Conservation (phyloP, 371 early-diverging fungal species). For the Entomophthora muscae region DNA sequence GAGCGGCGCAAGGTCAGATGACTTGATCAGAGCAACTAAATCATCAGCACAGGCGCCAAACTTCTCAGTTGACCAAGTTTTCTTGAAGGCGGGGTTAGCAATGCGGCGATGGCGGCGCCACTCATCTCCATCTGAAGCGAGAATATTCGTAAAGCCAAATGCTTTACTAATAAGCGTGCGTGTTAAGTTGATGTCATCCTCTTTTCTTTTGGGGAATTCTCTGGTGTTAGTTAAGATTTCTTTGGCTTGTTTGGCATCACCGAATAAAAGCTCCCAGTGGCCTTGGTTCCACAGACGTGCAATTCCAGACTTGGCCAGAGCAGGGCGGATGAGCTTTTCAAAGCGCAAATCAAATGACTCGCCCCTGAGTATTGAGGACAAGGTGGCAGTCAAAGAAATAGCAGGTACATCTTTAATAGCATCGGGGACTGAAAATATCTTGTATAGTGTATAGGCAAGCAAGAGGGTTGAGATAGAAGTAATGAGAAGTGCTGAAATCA, state of each 20-base stretch:
- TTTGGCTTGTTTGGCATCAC: background rate
- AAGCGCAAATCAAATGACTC: background rate
- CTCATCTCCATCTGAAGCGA: background rate
- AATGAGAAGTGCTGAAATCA: too few species aligned
- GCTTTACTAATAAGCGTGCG: background rate
- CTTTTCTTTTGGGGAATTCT: background rate
- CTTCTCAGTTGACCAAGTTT: slow-evolving; percentile 4
- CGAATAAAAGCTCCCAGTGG: background rate
- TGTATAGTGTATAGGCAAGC: background rate
- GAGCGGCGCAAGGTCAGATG: background rate
- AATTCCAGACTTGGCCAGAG: background rate
- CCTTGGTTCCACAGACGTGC: background rate
- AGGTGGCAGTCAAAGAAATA: background rate
- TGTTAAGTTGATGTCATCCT: background rate
- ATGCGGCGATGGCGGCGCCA: slow-evolving; percentile 7
- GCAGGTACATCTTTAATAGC: background rate
- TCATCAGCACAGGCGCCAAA: slow-evolving; percentile 3
- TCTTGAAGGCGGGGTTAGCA: slow-evolving; percentile 8
- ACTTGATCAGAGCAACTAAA: background rate
- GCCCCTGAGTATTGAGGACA: background rate
- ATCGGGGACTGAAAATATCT: background rate
- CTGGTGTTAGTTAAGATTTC: background rate
- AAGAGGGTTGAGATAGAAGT: too few species aligned
- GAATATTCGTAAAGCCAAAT: background rate
- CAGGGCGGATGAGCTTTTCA: background rate